Base-by-base conservation (phyloP, 116 monocot species). In the Dioscorea cayenensis region DNA sequence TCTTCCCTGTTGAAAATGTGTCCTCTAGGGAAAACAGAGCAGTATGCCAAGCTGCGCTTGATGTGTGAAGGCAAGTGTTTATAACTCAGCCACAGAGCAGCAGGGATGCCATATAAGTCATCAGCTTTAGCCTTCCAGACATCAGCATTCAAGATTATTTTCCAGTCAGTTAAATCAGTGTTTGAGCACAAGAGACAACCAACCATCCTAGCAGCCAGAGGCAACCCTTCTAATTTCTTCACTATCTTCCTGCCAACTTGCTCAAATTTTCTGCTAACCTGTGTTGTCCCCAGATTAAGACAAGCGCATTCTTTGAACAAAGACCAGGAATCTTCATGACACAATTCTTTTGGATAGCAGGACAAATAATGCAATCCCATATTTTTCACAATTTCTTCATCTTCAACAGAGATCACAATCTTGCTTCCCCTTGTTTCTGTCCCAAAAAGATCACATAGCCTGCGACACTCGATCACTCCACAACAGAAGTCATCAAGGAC, bases 401-500 rank as follows among this genome's bases (percentile, higher is more conserved):
- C 28, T 22, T 27, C 18, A 14, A 23, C 28, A 6, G 69, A 55
- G 8, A 55, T 49, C 12, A 69, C 2, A 17, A 69, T 52, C 52
- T 51, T 69, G 28, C 23, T 69, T 25, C 52, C 69, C 7, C 18
- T 43, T 23, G 10, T 2, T 13, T 25, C 23, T 9, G 5, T 14
- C 9, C 13, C 52, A 4, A 69, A 49, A 3, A 1, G 14, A 4
- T 13, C 51, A 2, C n/a, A 17, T 9, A 69, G 12, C 21, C 2
- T 28, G 1, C 21, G 1, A 28, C 69, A 69, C 27, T 52, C 62
- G 7, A 23, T 20, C 23, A 11, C 23, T 23, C 21, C 62, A 27
- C 6, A 20, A 28, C 55, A 52, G 6, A 69, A 50, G 51, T 69
- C 69, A 28, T 69, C 69, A 4, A 69, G 28, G 22, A 69, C 69